phyloP scores from a whole-genome alignment of 768 basidiomycete species.

The Leccinum truebloodii region DNA sequence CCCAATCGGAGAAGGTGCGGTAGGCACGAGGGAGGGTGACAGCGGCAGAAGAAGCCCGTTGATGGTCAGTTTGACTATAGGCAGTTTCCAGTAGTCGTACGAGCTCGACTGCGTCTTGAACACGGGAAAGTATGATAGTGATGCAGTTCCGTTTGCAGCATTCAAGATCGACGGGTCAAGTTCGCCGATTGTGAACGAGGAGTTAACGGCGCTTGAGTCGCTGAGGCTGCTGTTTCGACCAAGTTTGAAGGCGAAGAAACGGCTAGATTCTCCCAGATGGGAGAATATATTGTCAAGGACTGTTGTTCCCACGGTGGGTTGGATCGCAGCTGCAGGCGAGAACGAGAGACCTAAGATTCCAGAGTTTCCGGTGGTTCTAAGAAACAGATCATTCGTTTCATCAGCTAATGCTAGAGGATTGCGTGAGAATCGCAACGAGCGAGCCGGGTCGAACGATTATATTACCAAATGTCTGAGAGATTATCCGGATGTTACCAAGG shows the following conservation, averaged over 20 bases:
- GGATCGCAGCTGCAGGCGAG: constrained; percentile 47
- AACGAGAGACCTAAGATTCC: constrained; percentile 60
- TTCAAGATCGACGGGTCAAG: constrained; percentile 38
- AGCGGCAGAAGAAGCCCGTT: constrained; percentile 42
- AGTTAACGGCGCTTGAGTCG: constrained; percentile 25
- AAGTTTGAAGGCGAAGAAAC: constrained; percentile 55
- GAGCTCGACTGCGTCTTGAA: constrained; percentile 34
- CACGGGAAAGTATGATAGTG: constrained; percentile 42
- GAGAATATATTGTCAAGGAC: constrained; percentile 50
- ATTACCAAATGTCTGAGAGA: constrained; percentile 50
- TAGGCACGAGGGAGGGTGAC: constrained; percentile 45
- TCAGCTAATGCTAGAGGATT: constrained; percentile 44
- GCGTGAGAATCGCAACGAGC: constrained; percentile 1
- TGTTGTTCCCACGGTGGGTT: constrained; percentile 42
- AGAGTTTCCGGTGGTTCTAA: constrained; percentile 49
- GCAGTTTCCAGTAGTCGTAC: constrained; percentile 63
- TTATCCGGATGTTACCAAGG: constrained; percentile 46
- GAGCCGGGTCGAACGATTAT: not conserved
- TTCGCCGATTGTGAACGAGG: constrained; percentile 54
- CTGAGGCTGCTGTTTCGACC: constrained; percentile 32
- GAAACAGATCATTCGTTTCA: constrained; percentile 42
- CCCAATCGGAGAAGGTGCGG: constrained; percentile 46
- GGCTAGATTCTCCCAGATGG: constrained; percentile 38
- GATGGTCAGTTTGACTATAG: constrained; percentile 46
- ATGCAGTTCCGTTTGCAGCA: constrained; percentile 30